A percentile compares a stretch with the other conserved stretches of the same genome.
Conservation (phyloP, 306 rosid species). For the Crataegus laevigata region DNA sequence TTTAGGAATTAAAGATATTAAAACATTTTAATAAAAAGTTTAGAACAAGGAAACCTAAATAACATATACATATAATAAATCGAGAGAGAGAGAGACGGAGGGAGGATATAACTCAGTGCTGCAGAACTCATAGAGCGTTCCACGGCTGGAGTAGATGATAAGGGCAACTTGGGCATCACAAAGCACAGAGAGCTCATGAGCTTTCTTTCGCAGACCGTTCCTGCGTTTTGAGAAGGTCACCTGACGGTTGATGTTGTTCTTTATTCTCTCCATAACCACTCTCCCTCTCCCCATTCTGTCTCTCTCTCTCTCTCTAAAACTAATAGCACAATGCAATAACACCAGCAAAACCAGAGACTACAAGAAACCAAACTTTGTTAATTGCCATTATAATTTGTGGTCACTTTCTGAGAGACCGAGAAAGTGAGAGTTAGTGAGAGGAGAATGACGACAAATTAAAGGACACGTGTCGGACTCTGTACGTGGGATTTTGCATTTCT, state of each 20-base stretch:
- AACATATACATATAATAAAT: not conserved
- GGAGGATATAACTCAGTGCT: slow-evolving; percentile 38
- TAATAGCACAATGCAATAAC: not conserved
- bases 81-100: too few species aligned
- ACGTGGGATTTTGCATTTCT: too few species aligned
- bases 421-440: too few species aligned
- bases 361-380: too few species aligned
- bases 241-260: slow-evolving; percentile 78
- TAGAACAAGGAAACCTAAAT: not conserved
- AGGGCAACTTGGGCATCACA: slow-evolving; percentile 82
- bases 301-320: not conserved
- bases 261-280: slow-evolving; percentile 78
- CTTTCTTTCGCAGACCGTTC: slow-evolving; percentile 75
- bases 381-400: too few species aligned
- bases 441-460: too few species aligned
- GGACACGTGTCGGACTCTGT: too few species aligned
- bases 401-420: too few species aligned
- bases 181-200: slow-evolving; percentile 67
- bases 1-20: not conserved
- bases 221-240: slow-evolving; percentile 79
- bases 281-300: slow-evolving; percentile 63
- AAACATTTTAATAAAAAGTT: not conserved
- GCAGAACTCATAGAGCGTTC: slow-evolving; percentile 74
- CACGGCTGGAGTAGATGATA: slow-evolving; percentile 66
- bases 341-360: not conserved